Evolutionary conservation across 1,284 basidiomycete species (phyloP).

Genomic region (Athelia sp.): DNA sequence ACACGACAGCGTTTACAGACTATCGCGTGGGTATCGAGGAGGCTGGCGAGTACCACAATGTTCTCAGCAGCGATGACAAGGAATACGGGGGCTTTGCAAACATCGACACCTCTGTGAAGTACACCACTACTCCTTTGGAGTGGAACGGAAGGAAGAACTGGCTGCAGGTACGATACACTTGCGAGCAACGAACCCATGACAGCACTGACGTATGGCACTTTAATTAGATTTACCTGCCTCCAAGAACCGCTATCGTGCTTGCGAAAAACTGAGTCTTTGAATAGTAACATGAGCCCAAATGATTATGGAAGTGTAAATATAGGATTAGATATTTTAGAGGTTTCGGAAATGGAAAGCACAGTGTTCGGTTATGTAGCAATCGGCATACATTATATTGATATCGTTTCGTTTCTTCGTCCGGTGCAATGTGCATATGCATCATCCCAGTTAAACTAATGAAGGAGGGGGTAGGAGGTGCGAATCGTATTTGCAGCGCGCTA

Average conservation of each 20-base stretch:
- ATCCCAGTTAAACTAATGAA: no score
- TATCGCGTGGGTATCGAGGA: conserved; percentile 90
- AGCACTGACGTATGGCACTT: background rate
- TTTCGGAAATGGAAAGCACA: no score
- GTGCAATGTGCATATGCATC: no score
- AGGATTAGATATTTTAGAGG: no score
- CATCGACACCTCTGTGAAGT: conserved; percentile 60
- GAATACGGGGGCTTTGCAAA: conserved; percentile 88
- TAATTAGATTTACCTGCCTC: conserved; percentile 72
- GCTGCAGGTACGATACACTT: conserved; percentile 57
- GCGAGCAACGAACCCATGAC: background rate
- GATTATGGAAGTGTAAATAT: no score
- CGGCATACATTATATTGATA: no score
- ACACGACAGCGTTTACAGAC: conserved; percentile 83
- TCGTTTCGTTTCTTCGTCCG: no score
- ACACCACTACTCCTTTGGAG: conserved; percentile 80
- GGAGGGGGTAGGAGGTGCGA: no score
- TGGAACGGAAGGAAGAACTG: conserved; percentile 94
- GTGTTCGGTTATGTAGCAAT: no score
- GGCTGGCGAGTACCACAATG: conserved; percentile 81
- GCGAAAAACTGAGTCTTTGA: conserved; percentile 32
- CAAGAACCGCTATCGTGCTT: conserved; percentile 71
- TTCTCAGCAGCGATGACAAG: conserved; percentile 84
- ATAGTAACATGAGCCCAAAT: no score
- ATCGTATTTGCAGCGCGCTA: no score